Conservation (phyloP, 345 rosid species). For the Citrus sinensis region DVS_A1.0 CM039167.1:15662001-15662500, state of each 20-base stretch:
- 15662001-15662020: not conserved
- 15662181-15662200: not conserved
- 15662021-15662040: not conserved
- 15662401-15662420: constrained; percentile 99
- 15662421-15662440: constrained; percentile 89
- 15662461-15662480: constrained; percentile 81
- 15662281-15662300: constrained; percentile 64
- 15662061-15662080: not conserved
- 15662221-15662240: not conserved
- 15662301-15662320: constrained; percentile 96
- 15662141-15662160: not conserved
- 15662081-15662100: not conserved
- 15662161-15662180: not conserved
- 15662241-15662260: not conserved
- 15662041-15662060: not conserved
- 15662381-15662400: constrained; percentile 99
- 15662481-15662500: constrained; percentile 84
- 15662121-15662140: not conserved
- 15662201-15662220: not conserved
- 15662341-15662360: constrained; percentile 90
- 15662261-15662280: not conserved
- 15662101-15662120: not conserved
- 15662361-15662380: constrained; percentile 81
- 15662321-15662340: constrained; percentile 92
- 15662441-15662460: constrained; percentile 96